phyloP scores from a whole-genome alignment of 2,329 filamentous ascomycete species.

The Chrysoporthe deuterocubensis region DNA sequence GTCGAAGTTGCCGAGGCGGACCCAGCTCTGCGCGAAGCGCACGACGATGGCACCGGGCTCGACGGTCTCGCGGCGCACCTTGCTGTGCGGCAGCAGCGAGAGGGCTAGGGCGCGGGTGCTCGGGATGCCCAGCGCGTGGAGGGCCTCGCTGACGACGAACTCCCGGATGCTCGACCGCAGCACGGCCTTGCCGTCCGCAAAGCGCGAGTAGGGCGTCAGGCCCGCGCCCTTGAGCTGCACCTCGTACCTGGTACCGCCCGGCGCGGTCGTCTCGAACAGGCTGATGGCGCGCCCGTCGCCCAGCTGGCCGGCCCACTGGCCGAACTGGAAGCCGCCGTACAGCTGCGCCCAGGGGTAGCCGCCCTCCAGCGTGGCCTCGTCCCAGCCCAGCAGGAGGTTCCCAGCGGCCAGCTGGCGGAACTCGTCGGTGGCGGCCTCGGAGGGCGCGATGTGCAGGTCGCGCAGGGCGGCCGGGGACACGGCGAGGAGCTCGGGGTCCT shows the following conservation, averaged over 20 bases:
- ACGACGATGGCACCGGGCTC: constrained; percentile 94
- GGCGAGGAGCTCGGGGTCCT: constrained; percentile 77
- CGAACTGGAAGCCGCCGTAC: constrained; percentile 83
- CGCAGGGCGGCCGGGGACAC: constrained; percentile 78
- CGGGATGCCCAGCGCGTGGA: constrained; percentile 84
- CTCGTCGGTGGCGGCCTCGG: constrained; percentile 71
- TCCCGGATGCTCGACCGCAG: constrained; percentile 91
- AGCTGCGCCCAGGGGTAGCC: constrained; percentile 98
- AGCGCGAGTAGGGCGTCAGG: constrained; percentile 90
- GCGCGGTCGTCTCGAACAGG: constrained; percentile 86
- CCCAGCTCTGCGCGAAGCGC: constrained; percentile 88
- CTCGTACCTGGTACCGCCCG: constrained; percentile 70
- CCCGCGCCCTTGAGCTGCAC: constrained; percentile 94
- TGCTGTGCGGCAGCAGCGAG: constrained; percentile 72
- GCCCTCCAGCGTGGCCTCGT: constrained; percentile 65
- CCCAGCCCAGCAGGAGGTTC: constrained; percentile 80
- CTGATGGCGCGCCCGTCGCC: constrained; percentile 95
- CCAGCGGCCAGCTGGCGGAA: constrained; percentile 81
- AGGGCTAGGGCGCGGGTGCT: constrained; percentile 85
- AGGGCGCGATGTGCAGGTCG: constrained; percentile 75
- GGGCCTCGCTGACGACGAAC: constrained; percentile 87
- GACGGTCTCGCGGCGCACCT: constrained; percentile 69
- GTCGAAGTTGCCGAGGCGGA: constrained; percentile 95
- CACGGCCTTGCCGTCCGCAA: constrained; percentile 94
- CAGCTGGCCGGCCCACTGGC: constrained; percentile 93